Percentiles rank a stretch among this genome's conserved stretches.
Evolutionary conservation across 495 filamentous ascomycete species (phyloP).

Genomic region (Xylaria curta): DNA sequence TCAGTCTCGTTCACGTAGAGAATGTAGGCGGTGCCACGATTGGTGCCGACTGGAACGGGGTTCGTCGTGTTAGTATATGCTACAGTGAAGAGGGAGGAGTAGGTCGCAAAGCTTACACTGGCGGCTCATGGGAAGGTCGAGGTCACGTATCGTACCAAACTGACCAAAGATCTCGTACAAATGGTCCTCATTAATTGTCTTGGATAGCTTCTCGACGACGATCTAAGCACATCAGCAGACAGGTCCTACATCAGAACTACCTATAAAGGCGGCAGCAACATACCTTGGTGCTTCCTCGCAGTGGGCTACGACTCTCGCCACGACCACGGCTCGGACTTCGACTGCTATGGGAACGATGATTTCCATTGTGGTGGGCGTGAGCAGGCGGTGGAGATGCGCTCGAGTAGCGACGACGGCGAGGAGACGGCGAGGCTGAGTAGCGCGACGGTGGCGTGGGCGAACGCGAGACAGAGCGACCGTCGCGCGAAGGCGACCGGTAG

Average conservation of each 20-base stretch:
- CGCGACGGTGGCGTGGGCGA: constrained; percentile 42
- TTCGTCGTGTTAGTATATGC: constrained; percentile 31
- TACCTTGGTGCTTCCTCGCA: constrained; percentile 46
- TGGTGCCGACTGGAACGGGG: constrained; percentile 72
- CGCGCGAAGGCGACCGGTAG: constrained; percentile 39
- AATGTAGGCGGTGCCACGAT: constrained; percentile 94
- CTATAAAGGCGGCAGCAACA: constrained; percentile 27
- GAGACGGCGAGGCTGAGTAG: constrained; percentile 42
- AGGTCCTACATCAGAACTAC: not conserved
- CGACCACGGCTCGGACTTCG: constrained; percentile 37
- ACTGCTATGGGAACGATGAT: constrained; percentile 34
- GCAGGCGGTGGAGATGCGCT: constrained; percentile 31
- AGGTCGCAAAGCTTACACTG: constrained; percentile 64
- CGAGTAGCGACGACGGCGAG: constrained; percentile 40
- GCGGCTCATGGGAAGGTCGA: constrained; percentile 89
- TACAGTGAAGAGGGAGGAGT: not conserved
- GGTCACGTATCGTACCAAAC: constrained; percentile 82
- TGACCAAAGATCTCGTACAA: constrained; percentile 89
- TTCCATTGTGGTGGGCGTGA: constrained; percentile 39
- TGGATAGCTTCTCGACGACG: constrained; percentile 94
- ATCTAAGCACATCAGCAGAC: constrained; percentile 63
- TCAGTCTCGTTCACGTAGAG: constrained; percentile 77
- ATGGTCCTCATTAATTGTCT: constrained; percentile 89
- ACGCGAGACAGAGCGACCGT: constrained; percentile 34
- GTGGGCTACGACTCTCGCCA: constrained; percentile 43